phyloP scores from a whole-genome alignment of 129 eudicot genomes.

The Centella asiatica region DNA sequence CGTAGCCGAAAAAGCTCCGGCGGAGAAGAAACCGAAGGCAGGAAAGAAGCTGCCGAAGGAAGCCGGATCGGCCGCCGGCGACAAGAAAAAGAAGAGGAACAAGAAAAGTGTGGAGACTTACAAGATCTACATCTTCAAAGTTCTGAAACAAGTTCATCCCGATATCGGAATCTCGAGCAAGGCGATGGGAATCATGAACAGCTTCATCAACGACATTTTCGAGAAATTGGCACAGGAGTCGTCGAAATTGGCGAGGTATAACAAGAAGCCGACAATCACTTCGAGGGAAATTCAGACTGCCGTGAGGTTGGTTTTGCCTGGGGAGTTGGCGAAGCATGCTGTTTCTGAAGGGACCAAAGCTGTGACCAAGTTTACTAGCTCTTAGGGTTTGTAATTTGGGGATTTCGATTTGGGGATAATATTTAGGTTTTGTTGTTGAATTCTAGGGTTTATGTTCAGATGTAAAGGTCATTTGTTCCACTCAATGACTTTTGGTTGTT shows the following conservation, averaged over 20 bases:
- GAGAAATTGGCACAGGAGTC: conserved; percentile 15
- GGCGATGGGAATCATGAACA: conserved; percentile 6
- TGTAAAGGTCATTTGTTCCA: no score
- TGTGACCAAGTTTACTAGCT: conserved; percentile 16
- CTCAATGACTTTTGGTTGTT: no score
- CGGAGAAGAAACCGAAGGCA: conserved; percentile 7
- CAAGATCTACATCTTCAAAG: conserved; percentile 8
- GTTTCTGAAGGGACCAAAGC: conserved; percentile 10
- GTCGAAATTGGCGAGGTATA: conserved; percentile 19
- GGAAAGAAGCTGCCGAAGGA: conserved; percentile 2
- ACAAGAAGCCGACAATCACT: conserved; percentile 23
- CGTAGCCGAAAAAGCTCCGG: conserved; percentile 9
- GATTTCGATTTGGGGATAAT: background rate
- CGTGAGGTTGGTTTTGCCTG: conserved; percentile 22
- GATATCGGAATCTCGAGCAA: conserved; percentile 6
- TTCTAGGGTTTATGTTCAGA: background rate
- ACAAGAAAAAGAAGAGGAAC: conserved; percentile 2
- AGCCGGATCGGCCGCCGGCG: background rate
- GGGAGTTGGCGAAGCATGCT: conserved; percentile 24
- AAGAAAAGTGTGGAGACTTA: conserved; percentile 1
- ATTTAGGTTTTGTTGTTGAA: background rate
- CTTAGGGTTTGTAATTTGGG: background rate
- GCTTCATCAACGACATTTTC: background rate
- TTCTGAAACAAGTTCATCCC: conserved; percentile 2
- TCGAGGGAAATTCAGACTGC: conserved; percentile 23